Evolutionary conservation across 2,329 filamentous ascomycete species (phyloP).

Genomic region (Sporothrix protearum): DNA sequence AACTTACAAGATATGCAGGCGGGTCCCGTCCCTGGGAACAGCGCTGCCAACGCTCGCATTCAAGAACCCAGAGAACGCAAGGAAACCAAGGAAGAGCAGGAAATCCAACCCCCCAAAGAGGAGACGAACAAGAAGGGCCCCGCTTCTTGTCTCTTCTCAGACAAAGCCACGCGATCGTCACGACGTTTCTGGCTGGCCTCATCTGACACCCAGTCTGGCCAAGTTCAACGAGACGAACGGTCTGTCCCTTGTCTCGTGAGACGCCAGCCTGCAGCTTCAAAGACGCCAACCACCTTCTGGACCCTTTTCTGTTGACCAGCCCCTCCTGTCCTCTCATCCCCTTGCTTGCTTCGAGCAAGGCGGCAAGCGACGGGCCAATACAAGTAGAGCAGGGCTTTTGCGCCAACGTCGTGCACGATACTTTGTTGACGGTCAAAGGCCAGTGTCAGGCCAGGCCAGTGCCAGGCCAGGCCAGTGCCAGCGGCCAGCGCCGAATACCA

Average conservation of each 20-base stretch:
- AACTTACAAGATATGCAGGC: not conserved
- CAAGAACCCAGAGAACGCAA: not conserved
- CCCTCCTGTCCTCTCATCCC: not conserved
- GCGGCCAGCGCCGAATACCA: too few relatives aligned
- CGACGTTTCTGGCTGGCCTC: conserved; percentile 2
- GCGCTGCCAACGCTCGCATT: not conserved
- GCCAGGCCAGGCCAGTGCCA: too few relatives aligned
- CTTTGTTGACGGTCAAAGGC: not conserved
- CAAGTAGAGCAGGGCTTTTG: conserved; percentile 4
- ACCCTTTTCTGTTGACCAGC: not conserved
- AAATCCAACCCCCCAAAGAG: not conserved
- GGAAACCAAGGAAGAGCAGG: not conserved
- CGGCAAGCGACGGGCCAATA: conserved; percentile 13
- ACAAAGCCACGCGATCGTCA: conserved; percentile 2
- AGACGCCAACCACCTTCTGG: not conserved
- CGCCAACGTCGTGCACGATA: not conserved
- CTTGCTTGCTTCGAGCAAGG: conserved; percentile 19
- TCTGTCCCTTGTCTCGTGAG: conserved; percentile 9
- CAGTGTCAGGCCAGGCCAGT: not conserved
- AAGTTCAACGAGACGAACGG: too few relatives aligned
- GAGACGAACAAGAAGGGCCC: not conserved
- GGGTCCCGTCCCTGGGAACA: not conserved
- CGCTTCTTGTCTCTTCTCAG: not conserved
- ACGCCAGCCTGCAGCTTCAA: not conserved
- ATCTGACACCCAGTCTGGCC: conserved; percentile 9